Base-by-base conservation (phyloP, 495 filamentous ascomycete species). In the Polyplosphaeria fusca region DNA sequence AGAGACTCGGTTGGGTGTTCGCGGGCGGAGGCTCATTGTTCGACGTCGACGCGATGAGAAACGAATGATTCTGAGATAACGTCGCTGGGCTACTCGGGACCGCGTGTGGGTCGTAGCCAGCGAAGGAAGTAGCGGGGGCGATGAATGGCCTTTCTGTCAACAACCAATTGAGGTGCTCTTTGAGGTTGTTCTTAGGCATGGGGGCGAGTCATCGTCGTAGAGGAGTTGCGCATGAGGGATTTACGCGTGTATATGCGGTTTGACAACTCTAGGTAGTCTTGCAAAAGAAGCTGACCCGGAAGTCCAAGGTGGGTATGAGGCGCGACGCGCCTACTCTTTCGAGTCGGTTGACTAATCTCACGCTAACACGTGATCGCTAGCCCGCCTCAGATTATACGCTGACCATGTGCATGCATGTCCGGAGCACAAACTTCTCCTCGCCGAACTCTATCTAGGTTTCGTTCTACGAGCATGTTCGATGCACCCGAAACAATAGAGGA, bases 151-250 rank as follows among this genome's bases (percentile, higher is more conserved):
- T 72, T 65, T 74, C 71, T 47, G 69, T 67, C 59, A 83, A 66
- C 64, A 85, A 76, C 82, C 82, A 85, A 58, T 74, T 73, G 61
- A 84, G 72, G 53, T 85, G 80, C 63, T 73, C 73, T 58, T 64
- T 67, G 47, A 85, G 72, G 70, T 85, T 85, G 70, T 86, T 79
- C 68, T 73, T 75, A 75, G 84, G 85, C 84, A 87, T 87, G 66
- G 74, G 72, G 67, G 49, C 68, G 66, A 50, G 44, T 35, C 67
- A 68, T 65, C 38, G 40, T 62, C 38, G 32, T 43, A 24, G n/a
- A 23, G 11, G 23, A 22, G 28, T 47, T 28, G 30, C 12, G 27
- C 62, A 61, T 58, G 22, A 56, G 38, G 18, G 43, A 37, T 23
- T 47, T 11, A 20, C 54, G 45, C 40, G 51, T 55, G n/a, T 14